Conservation (phyloP, 371 early-diverging fungal species). For the Actinomucor elegans region DNA sequence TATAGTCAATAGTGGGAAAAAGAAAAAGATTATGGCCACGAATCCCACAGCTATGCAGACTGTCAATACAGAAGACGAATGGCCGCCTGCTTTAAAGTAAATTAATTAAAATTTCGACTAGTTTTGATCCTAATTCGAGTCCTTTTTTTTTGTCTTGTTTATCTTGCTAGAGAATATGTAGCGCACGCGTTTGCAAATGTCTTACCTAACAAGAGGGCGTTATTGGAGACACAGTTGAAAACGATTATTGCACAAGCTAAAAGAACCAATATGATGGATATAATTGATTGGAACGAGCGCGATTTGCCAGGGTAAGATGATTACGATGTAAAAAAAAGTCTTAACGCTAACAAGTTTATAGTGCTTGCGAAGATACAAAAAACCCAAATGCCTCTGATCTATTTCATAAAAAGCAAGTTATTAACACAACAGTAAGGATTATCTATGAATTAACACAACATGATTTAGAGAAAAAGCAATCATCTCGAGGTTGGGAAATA, state of each 20-base stretch:
- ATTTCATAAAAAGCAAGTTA: slow-evolving; percentile 5
- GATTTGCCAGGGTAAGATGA: slow-evolving; percentile 32
- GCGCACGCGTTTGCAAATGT: slow-evolving; percentile 44
- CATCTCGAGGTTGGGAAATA: slow-evolving; percentile 9
- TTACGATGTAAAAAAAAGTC: neutral
- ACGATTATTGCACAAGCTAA: slow-evolving; percentile 42
- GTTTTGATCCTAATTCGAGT: neutral
- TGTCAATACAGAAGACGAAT: neutral
- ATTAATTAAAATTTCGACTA: neutral
- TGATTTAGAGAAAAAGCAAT: neutral
- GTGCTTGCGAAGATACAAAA: slow-evolving; percentile 12
- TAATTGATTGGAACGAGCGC: slow-evolving; percentile 77
- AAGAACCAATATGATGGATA: slow-evolving; percentile 48
- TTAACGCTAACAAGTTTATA: neutral
- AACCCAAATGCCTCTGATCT: slow-evolving; percentile 9
- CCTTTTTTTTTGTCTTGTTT: too few relatives aligned
- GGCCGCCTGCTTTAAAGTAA: slow-evolving; percentile 18
- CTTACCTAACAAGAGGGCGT: slow-evolving; percentile 35
- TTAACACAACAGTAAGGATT: too few relatives aligned
- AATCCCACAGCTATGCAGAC: neutral
- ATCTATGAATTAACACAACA: too few relatives aligned
- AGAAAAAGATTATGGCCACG: neutral
- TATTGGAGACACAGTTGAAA: slow-evolving; percentile 43
- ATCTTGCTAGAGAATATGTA: slow-evolving; percentile 47
- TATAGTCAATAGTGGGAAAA: slow-evolving; percentile 10